Base-by-base conservation (phyloP, 1,284 basidiomycete species). In the Schizophyllum amplum region DNA sequence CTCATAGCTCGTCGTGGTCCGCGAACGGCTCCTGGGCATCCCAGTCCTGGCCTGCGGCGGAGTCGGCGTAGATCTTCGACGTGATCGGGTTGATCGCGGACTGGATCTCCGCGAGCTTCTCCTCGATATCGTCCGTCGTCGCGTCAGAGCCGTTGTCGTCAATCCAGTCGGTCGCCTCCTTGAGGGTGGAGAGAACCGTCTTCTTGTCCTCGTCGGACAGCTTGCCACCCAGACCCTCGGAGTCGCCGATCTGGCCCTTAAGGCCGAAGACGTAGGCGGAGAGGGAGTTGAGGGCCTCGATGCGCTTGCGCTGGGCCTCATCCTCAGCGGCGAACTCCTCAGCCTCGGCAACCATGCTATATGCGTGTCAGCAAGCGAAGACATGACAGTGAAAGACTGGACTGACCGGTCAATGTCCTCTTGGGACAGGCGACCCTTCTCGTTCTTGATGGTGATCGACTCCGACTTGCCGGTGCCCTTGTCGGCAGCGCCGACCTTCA, bases 351-450 rank as follows among this genome's bases (percentile, higher is more conserved):
- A 42, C 33, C 33, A 42, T 42, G 33, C 33, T 42, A 9, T 4
- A 22, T 2, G 13, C 4, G 2, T 6, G 24, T 51, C 33, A 58
- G 24, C 21, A 7, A 0, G n/a, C 26, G 47, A 11, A 1, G 9
- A 5, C 5, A 2, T 17, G 20, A 17, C 22, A 11, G 17, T 25
- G n/a, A 24, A n/a, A 6, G 7, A 47, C 5, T 20, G 33, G 61
- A 95, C 89, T 92, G 94, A 95, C 60, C 91, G 88, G 67, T 94
- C 90, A 66, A 94, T 94, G 64, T 94, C 93, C 65, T 94, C 92
- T 59, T 87, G 82, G 26, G 81, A 83, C 47, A 95, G 82, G 73
- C 92, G 89, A 57, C 90, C 90, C 74, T 88, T 88, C 67, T 90
- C 86, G 72, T 93, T 92, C 63, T 82, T 92, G 73, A 94, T 94